A percentile compares a stretch with the other conserved stretches of the same genome.
phyloP scores from a whole-genome alignment of 768 basidiomycete genomes.

The Pulveroboletus sp. region DNA sequence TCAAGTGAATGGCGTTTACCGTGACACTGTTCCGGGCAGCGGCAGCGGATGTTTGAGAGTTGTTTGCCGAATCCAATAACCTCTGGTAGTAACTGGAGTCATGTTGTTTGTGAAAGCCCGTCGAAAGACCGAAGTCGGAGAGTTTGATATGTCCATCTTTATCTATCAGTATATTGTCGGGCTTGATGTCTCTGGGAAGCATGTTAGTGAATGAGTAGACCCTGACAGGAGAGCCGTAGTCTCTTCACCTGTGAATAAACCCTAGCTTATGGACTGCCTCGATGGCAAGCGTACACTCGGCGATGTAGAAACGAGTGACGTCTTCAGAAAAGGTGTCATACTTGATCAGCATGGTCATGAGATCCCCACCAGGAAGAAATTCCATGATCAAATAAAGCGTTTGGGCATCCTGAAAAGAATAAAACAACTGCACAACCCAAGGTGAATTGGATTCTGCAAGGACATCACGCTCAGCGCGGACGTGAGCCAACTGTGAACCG shows the following conservation, averaged over 20 bases:
- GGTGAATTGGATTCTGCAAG: constrained; percentile 91
- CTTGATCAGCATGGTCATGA: constrained; percentile 99
- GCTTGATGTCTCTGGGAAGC: constrained; percentile 86
- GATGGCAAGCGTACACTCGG: constrained; percentile 96
- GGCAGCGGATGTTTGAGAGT: constrained; percentile 39
- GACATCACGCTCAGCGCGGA: constrained; percentile 95
- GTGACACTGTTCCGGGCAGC: constrained; percentile 86
- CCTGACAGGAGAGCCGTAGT: neutral
- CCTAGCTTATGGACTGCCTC: constrained; percentile 96
- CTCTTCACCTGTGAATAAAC: constrained; percentile 87
- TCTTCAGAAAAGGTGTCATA: constrained; percentile 99
- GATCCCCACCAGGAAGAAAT: constrained; percentile 94
- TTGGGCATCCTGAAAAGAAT: constrained; percentile 94
- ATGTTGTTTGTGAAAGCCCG: constrained; percentile 98
- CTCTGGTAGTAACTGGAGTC: constrained; percentile 94
- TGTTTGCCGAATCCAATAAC: constrained; percentile 64
- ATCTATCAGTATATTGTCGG: constrained; percentile 90
- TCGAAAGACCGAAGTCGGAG: constrained; percentile 97
- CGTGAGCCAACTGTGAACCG: constrained; percentile 78
- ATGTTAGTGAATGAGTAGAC: neutral
- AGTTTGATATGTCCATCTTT: constrained; percentile 96
- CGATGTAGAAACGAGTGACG: constrained; percentile 96
- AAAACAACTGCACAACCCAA: constrained; percentile 96
- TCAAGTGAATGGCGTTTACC: constrained; percentile 96
- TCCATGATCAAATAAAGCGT: constrained; percentile 99